Evolutionary conservation across 2,329 filamentous ascomycete species (phyloP), one percentile per base, ranked within the genome.

Genomic region (Botrytis deweyae): DNA sequence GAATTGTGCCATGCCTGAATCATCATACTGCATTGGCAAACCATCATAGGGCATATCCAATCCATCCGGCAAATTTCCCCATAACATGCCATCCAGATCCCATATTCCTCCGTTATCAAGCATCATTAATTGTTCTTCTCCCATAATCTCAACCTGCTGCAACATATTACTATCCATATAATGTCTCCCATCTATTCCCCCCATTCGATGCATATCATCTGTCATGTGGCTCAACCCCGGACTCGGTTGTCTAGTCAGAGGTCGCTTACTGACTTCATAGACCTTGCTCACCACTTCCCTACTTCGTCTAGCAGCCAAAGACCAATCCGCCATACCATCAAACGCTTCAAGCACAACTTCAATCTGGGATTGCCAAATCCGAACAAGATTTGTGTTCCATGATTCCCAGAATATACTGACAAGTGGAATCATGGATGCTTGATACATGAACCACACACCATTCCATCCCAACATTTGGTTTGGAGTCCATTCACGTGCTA

Each of bases 401-500:
- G 73, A 85, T 80, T 93, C 90, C 85, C 89, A 91, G 81, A 94
- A 93, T 20, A 95, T 85, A 36, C 89, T 91, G 18, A 95, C 88
- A 1, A 95, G 86, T 0, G 92, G 92, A 14, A 95, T 90, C 90
- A 95, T 93, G 76, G 89, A 89, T 0, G 92, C 92, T 81, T 95
- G 92, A 83, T 93, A 95, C 74, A 93, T 87, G 82, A 94, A 91
- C 92, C 92, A 94, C 3, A 93, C 92, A 0, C 91, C 92, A 80
- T 93, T 93, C 92, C 92, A 95, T 14, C 92, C 92, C 0, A 89
- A 89, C 83, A 95, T 92, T 79, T 94, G 89, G 80, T 93, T 92
- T 64, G 89, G 88, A 64, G 88, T 88, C 84, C 91, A 93, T 76
- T 92, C 91, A 36, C 86, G 84, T 18, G 89, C 87, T 75, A 95